phyloP scores from a whole-genome alignment of 2,329 filamentous ascomycete genomes.

The Nemania diffusa region DNA sequence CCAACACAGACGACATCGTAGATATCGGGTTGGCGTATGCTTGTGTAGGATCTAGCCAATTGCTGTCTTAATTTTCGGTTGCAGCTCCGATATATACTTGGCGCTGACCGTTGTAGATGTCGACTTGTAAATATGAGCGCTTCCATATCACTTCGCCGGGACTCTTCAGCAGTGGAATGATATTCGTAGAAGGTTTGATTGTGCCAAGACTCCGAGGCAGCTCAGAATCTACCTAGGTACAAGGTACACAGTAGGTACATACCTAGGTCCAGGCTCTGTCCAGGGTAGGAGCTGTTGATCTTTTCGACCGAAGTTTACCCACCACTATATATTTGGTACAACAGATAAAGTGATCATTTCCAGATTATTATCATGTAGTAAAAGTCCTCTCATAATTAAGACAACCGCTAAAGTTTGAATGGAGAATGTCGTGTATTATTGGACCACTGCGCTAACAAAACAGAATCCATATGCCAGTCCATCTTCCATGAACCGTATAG shows the following conservation, averaged over 20 bases:
- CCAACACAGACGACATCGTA: slow-evolving; percentile 95
- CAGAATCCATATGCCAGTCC: background rate
- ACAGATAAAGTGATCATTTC: too few relatives aligned
- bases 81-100: slow-evolving; percentile 59
- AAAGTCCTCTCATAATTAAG: too few relatives aligned
- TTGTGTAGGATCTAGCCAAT: slow-evolving; percentile 56
- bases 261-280: too few relatives aligned
- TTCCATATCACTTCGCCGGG: slow-evolving; percentile 41
- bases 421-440: background rate
- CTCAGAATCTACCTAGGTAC: background rate
- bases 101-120: slow-evolving; percentile 39
- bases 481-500: too few relatives aligned
- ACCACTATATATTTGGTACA: slow-evolving; percentile 1
- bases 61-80: slow-evolving; percentile 53
- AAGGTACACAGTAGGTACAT: background rate
- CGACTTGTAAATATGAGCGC: slow-evolving; percentile 37
- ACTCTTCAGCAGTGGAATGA: slow-evolving; percentile 15
- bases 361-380: too few relatives aligned
- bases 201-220: slow-evolving; percentile 20
- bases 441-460: background rate
- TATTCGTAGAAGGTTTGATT: slow-evolving; percentile 3
- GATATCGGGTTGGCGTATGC: slow-evolving; percentile 69
- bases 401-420: background rate
- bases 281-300: background rate
- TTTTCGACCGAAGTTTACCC: slow-evolving; percentile 17